A percentile compares a stretch with the other conserved stretches of the same genome.
phyloP scores from a whole-genome alignment of 768 basidiomycete genomes.

The Leccinum broughii region DNA sequence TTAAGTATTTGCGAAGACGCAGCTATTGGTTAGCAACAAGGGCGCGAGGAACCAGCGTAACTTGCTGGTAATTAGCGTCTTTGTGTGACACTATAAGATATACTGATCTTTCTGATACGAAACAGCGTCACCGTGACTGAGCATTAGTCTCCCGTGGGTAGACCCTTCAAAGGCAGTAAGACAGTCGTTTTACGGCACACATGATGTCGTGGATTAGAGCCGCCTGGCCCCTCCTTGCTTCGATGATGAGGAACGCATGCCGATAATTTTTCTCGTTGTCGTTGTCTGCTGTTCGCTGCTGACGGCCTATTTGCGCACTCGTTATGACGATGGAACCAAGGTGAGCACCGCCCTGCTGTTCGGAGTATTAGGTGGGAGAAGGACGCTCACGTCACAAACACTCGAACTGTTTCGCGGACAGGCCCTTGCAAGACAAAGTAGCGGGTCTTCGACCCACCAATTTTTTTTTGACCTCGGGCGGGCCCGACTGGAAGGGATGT shows the following conservation, averaged over 20 bases:
- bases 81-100: no score
- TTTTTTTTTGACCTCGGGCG: constrained; percentile 77
- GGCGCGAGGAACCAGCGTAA: no score
- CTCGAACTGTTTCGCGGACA: constrained; percentile 85
- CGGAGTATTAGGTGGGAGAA: constrained; percentile 15
- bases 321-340: constrained; percentile 88
- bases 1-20: no score
- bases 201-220: constrained; percentile 68
- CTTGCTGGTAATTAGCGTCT: no score
- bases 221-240: constrained; percentile 75
- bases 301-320: constrained; percentile 95
- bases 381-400: constrained; percentile 20
- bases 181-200: no score
- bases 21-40: no score
- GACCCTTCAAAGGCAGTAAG: no score
- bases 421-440: constrained; percentile 94
- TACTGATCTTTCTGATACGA: no score
- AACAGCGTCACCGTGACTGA: no score
- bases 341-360: constrained; percentile 84
- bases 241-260: constrained; percentile 97
- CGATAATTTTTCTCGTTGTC: constrained; percentile 93
- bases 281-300: constrained; percentile 63
- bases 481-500: no score
- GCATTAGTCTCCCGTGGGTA: no score
- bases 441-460: constrained; percentile 96